Evolutionary conservation across 2,329 filamentous ascomycete genomes (phyloP).

Genomic region (Penicillium italicum): DNA sequence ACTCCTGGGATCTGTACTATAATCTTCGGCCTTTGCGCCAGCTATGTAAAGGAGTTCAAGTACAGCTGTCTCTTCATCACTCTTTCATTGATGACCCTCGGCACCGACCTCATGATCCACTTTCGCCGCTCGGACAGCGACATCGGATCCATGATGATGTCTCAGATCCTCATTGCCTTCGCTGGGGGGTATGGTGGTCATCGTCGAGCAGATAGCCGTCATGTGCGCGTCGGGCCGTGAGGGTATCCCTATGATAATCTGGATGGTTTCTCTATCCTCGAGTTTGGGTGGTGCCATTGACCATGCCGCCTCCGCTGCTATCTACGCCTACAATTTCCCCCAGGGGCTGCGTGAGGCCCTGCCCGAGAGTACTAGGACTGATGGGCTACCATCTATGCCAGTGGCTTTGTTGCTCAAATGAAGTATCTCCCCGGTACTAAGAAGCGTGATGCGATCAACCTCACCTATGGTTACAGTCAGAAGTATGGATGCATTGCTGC

Average conservation of each 20-base stretch:
- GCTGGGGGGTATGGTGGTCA: constrained; percentile 51
- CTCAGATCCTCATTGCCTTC: constrained; percentile 54
- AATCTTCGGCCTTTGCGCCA: constrained; percentile 51
- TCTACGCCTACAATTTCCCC: constrained; percentile 23
- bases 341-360: constrained; percentile 12
- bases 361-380: constrained; percentile 14
- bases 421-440: constrained; percentile 27
- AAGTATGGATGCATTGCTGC: constrained; percentile 29
- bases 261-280: constrained; percentile 33
- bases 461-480: constrained; percentile 34
- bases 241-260: constrained; percentile 49
- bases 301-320: constrained; percentile 24
- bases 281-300: constrained; percentile 37
- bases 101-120: constrained; percentile 53
- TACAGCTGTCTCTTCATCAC: constrained; percentile 50
- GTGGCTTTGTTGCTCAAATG: constrained; percentile 28
- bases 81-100: constrained; percentile 50
- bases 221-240: constrained; percentile 54
- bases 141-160: constrained; percentile 52
- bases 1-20: constrained; percentile 54
- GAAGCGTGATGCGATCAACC: constrained; percentile 34
- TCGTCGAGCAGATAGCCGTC: constrained; percentile 56
- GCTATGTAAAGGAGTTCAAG: constrained; percentile 52
- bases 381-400: constrained; percentile 22
- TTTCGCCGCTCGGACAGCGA: constrained; percentile 50